Percentiles rank a stretch among this genome's conserved stretches.
Evolutionary conservation across 2,329 filamentous ascomycete species (phyloP).

Genomic region (Pestalotiopsis sp.): DNA sequence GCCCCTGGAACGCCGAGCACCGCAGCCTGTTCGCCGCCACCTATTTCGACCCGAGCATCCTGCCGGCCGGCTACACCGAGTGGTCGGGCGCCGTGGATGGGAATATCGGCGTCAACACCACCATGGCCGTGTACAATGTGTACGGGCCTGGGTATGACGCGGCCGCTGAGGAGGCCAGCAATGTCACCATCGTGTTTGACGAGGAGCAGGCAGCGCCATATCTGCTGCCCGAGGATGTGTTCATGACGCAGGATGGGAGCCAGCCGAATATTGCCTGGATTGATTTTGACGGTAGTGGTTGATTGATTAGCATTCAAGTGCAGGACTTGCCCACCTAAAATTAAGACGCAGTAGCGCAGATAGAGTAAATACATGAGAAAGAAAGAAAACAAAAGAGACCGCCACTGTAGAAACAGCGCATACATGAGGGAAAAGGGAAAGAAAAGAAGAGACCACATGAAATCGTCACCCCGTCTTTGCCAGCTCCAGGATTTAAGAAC

Average conservation of each 20-base stretch:
- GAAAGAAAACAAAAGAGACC: no score
- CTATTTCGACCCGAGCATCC: conserved; percentile 57
- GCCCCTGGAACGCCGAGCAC: conserved; percentile 64
- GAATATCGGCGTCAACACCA: conserved; percentile 45
- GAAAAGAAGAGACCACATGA: background rate
- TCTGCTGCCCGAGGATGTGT: conserved; percentile 6
- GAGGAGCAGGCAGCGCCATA: conserved; percentile 24
- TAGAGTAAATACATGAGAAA: no score
- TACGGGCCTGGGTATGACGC: conserved; percentile 57
- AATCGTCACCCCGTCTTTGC: background rate
- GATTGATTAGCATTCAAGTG: no score
- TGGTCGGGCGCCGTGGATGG: conserved; percentile 46
- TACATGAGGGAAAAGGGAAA: background rate
- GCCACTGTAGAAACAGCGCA: no score
- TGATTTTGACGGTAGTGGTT: background rate
- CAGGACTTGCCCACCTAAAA: no score
- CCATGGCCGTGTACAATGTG: conserved; percentile 58
- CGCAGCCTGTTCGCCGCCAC: conserved; percentile 58
- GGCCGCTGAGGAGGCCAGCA: conserved; percentile 40
- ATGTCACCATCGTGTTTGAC: conserved; percentile 48
- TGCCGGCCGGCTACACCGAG: conserved; percentile 55
- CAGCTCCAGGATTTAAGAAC: no score
- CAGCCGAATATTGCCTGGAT: conserved; percentile 13
- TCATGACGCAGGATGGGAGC: conserved; percentile 5
- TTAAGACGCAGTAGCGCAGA: no score